Evolutionary conservation across 129 eudicot species (phyloP), one percentile per base, ranked within the genome.

Genomic region (Tagetes erecta): DNA sequence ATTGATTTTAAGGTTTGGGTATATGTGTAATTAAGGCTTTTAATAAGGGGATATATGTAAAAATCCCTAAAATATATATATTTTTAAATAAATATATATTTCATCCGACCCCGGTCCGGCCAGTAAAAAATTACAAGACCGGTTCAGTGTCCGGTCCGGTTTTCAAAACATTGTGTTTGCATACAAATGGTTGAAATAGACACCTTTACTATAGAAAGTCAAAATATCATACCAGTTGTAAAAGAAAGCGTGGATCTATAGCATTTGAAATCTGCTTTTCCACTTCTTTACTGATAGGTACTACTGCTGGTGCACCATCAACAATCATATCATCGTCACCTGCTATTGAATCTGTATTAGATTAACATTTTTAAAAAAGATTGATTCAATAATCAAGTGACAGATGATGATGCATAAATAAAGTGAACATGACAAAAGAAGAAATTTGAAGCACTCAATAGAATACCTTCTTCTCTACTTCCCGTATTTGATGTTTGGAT

Each of bases 191-290:
- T 58, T 72, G 42, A 45, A 34, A 73, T 8, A 14, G 52, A 51
- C 45, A 44, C 57, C 67, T 49, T 37, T 6, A 40, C 56, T 42
- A 4, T 8, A 42, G 35, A 52, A 35, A 9, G 13, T 62, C 41
- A 57, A 38, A 63, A 59, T 71, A 55, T 59, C 87, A 59, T 86
- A 94, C 98, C 97, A 94, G 73, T 72, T 88, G 96, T 41, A 82
- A 77, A 75, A 94, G 96, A 86, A 94, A 90, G 53, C 91, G 91
- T n/a, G 96, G 81, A 82, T 94, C 93, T 57, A 94, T 81, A 14
- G 98, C 93, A 74, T 82, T 78, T 64, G 82, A 79, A 76, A 94
- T 94, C 78, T 94, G 97, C 51, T 64, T 83, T 74, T 94, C 89
- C 83, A 94, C 70, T 68, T 85, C 96, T 82, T 57, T 78, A 75